phyloP scores from a whole-genome alignment of 768 basidiomycete genomes.

The Mycena leptocephala region DNA sequence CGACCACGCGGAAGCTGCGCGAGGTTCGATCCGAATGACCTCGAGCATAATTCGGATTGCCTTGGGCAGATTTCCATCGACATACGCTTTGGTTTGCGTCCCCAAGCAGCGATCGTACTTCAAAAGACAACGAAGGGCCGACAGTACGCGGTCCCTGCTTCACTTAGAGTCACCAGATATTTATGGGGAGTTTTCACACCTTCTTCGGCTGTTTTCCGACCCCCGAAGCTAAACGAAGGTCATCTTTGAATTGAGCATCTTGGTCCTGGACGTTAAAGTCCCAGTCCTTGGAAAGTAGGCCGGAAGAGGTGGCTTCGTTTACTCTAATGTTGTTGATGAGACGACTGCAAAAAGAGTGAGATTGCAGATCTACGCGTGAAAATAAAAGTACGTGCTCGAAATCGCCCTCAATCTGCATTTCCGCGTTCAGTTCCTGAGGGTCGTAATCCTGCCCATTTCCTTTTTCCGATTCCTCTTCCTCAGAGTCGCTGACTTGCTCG shows the following conservation, averaged over 20 bases:
- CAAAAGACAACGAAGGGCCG: conserved; percentile 77
- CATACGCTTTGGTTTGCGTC: conserved; percentile 92
- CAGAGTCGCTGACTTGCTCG: conserved; percentile 28
- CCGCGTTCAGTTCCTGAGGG: conserved; percentile 47
- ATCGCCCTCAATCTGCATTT: conserved; percentile 73
- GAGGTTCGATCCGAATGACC: conserved; percentile 94
- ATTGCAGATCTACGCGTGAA: not conserved
- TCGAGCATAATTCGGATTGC: conserved; percentile 91
- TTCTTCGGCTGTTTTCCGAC: conserved; percentile 71
- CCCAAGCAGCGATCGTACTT: conserved; percentile 85
- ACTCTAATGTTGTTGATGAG: conserved; percentile 78
- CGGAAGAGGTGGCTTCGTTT: conserved; percentile 63
- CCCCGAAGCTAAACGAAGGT: conserved; percentile 82
- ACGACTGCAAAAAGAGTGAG: conserved; percentile 60
- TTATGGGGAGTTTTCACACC: conserved; percentile 47
- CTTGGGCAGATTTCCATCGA: conserved; percentile 76
- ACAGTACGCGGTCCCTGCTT: conserved; percentile 59
- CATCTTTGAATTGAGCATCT: conserved; percentile 77
- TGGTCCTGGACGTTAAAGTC: conserved; percentile 80
- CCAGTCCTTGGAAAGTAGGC: conserved; percentile 78
- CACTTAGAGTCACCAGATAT: not conserved
- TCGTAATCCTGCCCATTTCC: conserved; percentile 1
- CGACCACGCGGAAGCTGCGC: conserved; percentile 88
- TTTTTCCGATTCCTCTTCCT: conserved; percentile 23
- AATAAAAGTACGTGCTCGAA: conserved; percentile 61